These are phyloP conservation scores for Xylariaceae sp. DNA, from an alignment of 2,329 filamentous ascomycete genomes.

Conservation along the genomic window DNA sequence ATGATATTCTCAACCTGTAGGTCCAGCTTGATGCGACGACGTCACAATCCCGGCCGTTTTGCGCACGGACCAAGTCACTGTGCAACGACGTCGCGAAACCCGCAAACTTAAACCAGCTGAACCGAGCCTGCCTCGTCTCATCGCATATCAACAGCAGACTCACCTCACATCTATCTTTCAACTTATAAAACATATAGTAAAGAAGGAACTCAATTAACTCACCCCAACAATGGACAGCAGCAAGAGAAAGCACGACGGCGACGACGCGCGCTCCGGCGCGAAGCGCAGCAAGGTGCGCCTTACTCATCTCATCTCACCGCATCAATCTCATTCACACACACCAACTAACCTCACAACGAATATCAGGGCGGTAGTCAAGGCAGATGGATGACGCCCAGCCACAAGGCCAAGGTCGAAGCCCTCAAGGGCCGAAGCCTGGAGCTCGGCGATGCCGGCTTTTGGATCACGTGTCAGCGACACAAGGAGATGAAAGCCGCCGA, in stretches of 20 bases:
- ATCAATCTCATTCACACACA: no score
- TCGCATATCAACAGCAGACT: not conserved
- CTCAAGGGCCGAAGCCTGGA: slow-evolving; percentile 45
- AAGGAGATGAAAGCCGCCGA: slow-evolving; percentile 64
- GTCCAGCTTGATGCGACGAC: no score
- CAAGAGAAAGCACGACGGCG: slow-evolving; percentile 35
- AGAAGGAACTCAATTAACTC: not conserved
- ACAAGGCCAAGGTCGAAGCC: slow-evolving; percentile 44
- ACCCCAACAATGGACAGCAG: slow-evolving; percentile 30
- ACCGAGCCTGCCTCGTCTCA: not conserved
- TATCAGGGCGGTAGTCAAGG: slow-evolving; percentile 47
- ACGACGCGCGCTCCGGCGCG: slow-evolving; percentile 20
- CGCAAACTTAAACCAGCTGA: not conserved
- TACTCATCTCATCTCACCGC: no score
- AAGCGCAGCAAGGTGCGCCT: slow-evolving; percentile 36
- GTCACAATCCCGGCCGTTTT: not conserved
- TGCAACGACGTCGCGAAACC: not conserved
- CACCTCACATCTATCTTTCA: not conserved
- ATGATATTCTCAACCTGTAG: no score
- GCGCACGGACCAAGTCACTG: slow-evolving; percentile 9
- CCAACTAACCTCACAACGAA: no score
- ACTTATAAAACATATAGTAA: not conserved
- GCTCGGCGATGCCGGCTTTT: slow-evolving; percentile 67
- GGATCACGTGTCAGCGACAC: slow-evolving; percentile 69
- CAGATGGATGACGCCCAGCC: slow-evolving; percentile 58